These are phyloP conservation scores for Podochytrium sp. DNA, from an alignment of 192 early-diverging fungal genomes.

Conservation along the genomic window DNA sequence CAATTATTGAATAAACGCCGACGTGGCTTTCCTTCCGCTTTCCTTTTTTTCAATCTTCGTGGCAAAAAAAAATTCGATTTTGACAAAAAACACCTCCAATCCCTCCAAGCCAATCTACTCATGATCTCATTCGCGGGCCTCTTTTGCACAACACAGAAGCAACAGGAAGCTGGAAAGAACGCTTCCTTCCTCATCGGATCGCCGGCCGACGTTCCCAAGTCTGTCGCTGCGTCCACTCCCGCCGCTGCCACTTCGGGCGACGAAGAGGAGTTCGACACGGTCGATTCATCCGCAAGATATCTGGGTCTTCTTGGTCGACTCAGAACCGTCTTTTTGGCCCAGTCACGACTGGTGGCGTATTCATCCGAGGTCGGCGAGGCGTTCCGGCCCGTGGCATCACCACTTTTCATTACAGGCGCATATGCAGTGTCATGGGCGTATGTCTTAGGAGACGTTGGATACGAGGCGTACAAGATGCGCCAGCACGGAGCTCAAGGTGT, in stretches of 20 bases:
- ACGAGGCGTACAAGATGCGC: slow-evolving; percentile 29
- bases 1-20: slow-evolving; percentile 22
- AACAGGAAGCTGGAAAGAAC: too few relatives aligned
- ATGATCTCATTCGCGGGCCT: background rate
- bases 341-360: slow-evolving; percentile 48
- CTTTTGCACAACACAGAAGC: background rate
- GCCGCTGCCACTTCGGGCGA: background rate
- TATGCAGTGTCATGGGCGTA: slow-evolving; percentile 67
- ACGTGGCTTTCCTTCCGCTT: background rate
- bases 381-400: slow-evolving; percentile 60
- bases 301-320: slow-evolving; percentile 29
- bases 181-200: background rate
- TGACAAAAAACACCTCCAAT: background rate
- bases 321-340: slow-evolving; percentile 21
- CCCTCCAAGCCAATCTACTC: too few relatives aligned
- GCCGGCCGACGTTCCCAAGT: too few relatives aligned
- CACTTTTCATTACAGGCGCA: slow-evolving; percentile 57
- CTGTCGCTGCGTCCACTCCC: background rate
- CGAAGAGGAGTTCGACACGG: slow-evolving; percentile 19
- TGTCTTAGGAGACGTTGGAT: slow-evolving; percentile 34
- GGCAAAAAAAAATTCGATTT: background rate
- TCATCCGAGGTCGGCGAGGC: slow-evolving; percentile 69
- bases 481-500: slow-evolving; percentile 4
- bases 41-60: background rate
- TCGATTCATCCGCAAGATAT: slow-evolving; percentile 16